Evolutionary conservation across 83 land plant species (phyloP), one percentile per base, ranked within the genome.

Genomic region (Picea abies): DNA sequence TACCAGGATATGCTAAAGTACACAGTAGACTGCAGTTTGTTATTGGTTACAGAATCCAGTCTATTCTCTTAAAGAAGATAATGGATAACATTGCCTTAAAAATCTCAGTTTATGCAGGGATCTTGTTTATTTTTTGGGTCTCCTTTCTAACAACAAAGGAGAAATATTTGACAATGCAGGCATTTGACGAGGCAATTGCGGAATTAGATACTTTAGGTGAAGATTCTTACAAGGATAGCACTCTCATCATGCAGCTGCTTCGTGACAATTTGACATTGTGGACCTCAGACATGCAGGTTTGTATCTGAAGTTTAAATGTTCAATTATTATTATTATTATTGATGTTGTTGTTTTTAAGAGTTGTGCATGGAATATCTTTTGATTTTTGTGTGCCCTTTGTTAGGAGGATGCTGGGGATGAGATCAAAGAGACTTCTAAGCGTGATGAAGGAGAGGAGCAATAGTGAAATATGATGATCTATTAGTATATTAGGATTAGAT

Each of bases 141-240:
- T 49, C 52, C 52, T 64, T 19, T 64, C 25, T 64, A 7, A 20
- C 3, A 5, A 64, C 17, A 20, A 16, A 11, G 19, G 67, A 4
- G 0, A 20, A n/a, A 20, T 5, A 5, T 64, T 64, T 64, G 67
- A 23, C 67, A 20, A 64, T 20, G 25, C 67, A 64, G 25, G 91
- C 91, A 14, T 89, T 89, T 78, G 91, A 89, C 52, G 89, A 89
- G 62, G 91, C 91, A 17, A 89, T 89, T 77, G 89, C 91, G 75
- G 91, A 89, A 78, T 81, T 89, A 79, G 90, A 89, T 67, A 86
- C 88, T 63, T 82, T 88, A 2, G 90, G 90, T 4, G 90, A 90
- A 78, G 91, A 90, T 71, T 87, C 89, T 2, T 90, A 90, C 88
- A 90, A 87, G 86, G 92, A 90, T 35, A 90, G 89, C 83, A 90